Conservation (phyloP, 768 basidiomycete species). For the Boletus bicolor region DNA sequence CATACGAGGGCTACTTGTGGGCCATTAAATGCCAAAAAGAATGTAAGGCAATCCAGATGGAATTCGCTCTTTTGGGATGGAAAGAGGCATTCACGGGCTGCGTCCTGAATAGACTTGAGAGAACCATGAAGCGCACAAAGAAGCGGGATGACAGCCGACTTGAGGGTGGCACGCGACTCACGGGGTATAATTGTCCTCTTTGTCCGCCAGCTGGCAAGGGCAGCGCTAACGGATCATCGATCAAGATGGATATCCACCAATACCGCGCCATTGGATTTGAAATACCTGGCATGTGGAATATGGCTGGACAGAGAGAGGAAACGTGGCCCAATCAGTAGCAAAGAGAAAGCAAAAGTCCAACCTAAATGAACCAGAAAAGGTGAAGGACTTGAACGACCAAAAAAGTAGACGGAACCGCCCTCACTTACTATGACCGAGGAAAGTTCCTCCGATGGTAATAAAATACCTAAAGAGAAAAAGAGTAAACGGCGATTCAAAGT, state of each 20-base stretch:
- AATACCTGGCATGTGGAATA: not conserved
- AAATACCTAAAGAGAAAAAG: not conserved
- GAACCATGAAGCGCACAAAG: not conserved
- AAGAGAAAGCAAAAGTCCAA: not conserved
- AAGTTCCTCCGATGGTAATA: not conserved
- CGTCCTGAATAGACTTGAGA: not conserved
- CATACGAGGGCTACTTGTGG: not conserved
- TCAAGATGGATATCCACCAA: not conserved
- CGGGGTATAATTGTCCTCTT: not conserved
- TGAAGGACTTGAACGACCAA: too few relatives aligned
- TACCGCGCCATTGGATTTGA: not conserved
- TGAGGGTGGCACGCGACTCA: not conserved
- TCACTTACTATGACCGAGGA: not conserved
- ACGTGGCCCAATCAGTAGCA: not conserved
- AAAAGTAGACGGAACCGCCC: not conserved
- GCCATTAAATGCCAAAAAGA: constrained; percentile 17
- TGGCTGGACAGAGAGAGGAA: not conserved
- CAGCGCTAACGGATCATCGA: not conserved
- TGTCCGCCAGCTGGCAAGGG: not conserved
- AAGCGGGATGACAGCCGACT: not conserved
- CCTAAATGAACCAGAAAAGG: not conserved
- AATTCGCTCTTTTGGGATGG: not conserved
- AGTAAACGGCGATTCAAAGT: not conserved
- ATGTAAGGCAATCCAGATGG: constrained; percentile 5
- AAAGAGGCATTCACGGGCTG: not conserved